A percentile compares a stretch with the other conserved stretches of the same genome.
Conservation (phyloP, 2,329 filamentous ascomycete genomes). For the Ascosphaera acerosa region DNA sequence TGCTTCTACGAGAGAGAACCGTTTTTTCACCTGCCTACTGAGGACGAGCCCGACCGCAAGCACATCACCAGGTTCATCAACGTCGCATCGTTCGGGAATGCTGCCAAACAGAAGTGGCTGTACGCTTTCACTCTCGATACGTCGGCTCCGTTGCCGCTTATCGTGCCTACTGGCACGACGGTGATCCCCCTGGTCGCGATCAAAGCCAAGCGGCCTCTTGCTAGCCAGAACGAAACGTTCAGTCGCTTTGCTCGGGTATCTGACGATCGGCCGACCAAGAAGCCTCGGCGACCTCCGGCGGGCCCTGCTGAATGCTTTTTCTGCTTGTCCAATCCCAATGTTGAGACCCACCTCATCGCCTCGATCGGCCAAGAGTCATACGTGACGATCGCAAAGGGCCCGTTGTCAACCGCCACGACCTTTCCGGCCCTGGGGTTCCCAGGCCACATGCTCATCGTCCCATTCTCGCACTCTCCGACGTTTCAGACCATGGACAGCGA, state of each 20-base stretch:
- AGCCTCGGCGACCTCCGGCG: conserved; percentile 23
- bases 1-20: conserved; percentile 81
- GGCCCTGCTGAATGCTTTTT: conserved; percentile 77
- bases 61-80: conserved; percentile 73
- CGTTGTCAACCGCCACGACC: conserved; percentile 44
- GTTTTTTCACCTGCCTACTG: conserved; percentile 43
- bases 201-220: conserved; percentile 31
- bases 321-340: conserved; percentile 66
- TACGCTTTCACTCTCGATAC: conserved; percentile 42
- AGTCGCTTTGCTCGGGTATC: conserved; percentile 14
- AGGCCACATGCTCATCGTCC: conserved; percentile 74
- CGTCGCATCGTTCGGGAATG: conserved; percentile 52
- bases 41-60: conserved; percentile 28
- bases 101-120: conserved; percentile 40
- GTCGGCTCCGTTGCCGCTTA: conserved; percentile 31
- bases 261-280: conserved; percentile 17
- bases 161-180: conserved; percentile 45
- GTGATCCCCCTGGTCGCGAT: conserved; percentile 34
- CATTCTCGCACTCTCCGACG: conserved; percentile 57
- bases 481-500: conserved; percentile 38
- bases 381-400: conserved; percentile 76
- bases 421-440: conserved; percentile 54
- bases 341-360: conserved; percentile 68
- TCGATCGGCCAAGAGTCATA: conserved; percentile 75
- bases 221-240: conserved; percentile 14